A percentile compares a stretch with the other conserved stretches of the same genome.
Conservation (phyloP, 2,329 filamentous ascomycete species). For the Hypomyces perniciosus region DNA sequence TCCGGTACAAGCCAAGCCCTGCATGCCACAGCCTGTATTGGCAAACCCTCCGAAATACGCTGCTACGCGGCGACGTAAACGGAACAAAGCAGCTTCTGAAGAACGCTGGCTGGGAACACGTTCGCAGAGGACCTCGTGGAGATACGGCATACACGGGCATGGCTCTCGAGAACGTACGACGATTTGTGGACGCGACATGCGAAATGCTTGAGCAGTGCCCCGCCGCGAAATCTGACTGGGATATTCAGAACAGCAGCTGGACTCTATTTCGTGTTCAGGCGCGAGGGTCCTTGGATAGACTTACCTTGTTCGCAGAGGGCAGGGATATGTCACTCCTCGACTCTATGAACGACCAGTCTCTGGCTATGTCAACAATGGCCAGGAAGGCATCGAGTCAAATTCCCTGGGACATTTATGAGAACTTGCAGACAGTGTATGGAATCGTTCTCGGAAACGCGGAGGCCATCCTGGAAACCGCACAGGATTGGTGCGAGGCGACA, state of each 20-base stretch:
- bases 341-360: slow-evolving; percentile 30
- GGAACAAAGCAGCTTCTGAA: slow-evolving; percentile 63
- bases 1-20: slow-evolving; percentile 61
- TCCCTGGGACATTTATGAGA: slow-evolving; percentile 86
- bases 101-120: slow-evolving; percentile 72
- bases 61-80: slow-evolving; percentile 68
- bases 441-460: slow-evolving; percentile 70
- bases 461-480: slow-evolving; percentile 68
- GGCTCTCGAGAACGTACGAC: slow-evolving; percentile 72
- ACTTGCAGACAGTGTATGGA: slow-evolving; percentile 71
- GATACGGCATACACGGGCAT: slow-evolving; percentile 65
- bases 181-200: slow-evolving; percentile 62
- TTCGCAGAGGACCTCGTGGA: slow-evolving; percentile 60
- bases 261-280: slow-evolving; percentile 73
- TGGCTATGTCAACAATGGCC: slow-evolving; percentile 58
- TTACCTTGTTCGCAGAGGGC: slow-evolving; percentile 76
- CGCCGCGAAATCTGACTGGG: slow-evolving; percentile 66
- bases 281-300: slow-evolving; percentile 59
- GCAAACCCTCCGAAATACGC: slow-evolving; percentile 69
- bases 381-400: slow-evolving; percentile 79
- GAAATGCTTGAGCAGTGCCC: slow-evolving; percentile 70
- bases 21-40: slow-evolving; percentile 75
- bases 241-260: slow-evolving; percentile 78
- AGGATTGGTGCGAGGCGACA: slow-evolving; percentile 90
- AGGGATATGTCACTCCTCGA: slow-evolving; percentile 43